Conservation (phyloP, 148 eudicot genomes). For the Rhododendron vialii region DNA sequence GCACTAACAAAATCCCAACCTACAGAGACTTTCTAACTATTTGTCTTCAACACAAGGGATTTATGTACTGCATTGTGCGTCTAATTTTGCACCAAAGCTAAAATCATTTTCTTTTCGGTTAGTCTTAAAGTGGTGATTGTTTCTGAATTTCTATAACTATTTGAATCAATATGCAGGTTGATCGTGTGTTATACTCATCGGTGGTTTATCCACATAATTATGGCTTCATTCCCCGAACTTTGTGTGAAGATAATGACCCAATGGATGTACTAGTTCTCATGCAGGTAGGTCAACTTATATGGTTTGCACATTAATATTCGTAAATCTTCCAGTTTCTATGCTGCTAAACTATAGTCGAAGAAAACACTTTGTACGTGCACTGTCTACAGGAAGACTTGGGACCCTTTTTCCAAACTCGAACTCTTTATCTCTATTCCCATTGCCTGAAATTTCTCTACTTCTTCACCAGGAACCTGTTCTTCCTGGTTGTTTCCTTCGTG, state of each 20-base stretch:
- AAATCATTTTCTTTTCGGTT: background rate
- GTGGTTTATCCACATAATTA: conserved; percentile 98
- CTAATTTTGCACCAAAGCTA: background rate
- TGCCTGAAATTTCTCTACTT: background rate
- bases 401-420: background rate
- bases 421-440: background rate
- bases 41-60: background rate
- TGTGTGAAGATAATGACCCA: conserved; percentile 84
- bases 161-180: conserved; percentile 43
- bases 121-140: background rate
- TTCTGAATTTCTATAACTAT: background rate
- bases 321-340: background rate
- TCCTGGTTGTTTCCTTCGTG: conserved; percentile 87
- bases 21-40: background rate
- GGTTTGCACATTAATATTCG: background rate
- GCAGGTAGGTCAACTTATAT: conserved; percentile 50
- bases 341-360: background rate
- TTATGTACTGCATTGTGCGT: background rate
- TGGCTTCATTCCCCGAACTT: conserved; percentile 80
- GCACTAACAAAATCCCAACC: background rate
- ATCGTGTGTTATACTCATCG: conserved; percentile 82
- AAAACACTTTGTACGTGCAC: background rate
- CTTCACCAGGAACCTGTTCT: conserved; percentile 60
- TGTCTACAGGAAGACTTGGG: background rate
- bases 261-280: conserved; percentile 82